Evolutionary conservation across 2,329 filamentous ascomycete species (phyloP), one percentile per base, ranked within the genome.

Genomic region (Pseudogymnoascus sp.): DNA sequence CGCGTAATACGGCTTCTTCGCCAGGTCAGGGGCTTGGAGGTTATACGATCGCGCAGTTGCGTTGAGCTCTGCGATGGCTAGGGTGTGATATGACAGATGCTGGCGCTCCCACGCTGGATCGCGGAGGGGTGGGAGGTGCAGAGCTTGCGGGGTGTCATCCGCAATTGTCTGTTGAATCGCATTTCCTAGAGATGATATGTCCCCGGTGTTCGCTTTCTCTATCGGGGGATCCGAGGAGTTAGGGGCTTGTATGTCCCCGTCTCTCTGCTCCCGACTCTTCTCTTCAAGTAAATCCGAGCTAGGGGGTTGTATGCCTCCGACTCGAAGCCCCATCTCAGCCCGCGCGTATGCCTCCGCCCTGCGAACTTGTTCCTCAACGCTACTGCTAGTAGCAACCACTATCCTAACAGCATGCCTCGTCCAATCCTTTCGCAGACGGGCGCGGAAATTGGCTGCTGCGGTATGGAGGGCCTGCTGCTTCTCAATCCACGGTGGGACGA

Each of bases 401-500:
- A 86, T 82, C 60, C 90, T 79, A 1, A 91, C 87, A 4, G 89
- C 91, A 74, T 96, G 90, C 37, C 92, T 82, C 72, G 84, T 86
- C 93, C 93, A 97, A 69, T 96, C 91, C 42, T 81, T 84, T 37
- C 92, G 80, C 65, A 97, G 72, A n/a, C 91, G 79, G 2, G 79
- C 77, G 1, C 94, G 83, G 72, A 99, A 97, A 1, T 81, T 80
- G 11, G 80, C 82, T 0, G 87, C 82, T 0, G 89, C 83, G 65
- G 84, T 85, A 10, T 86, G 82, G 5, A 97, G 78, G 70, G 97
- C 92, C 73, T 97, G 93, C 74, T 99, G 94, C 76, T 97, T 97
- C 76, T 99, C 94, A 65, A 99, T 97, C 94, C 94, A 99, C 0
- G 93, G 93, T 0, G 94, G 94, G 0, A 96, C 91, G 65, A 97